Evolutionary conservation across 441 rosid genomes (phyloP).

Genomic region (Gossypium davidsonii): DNA sequence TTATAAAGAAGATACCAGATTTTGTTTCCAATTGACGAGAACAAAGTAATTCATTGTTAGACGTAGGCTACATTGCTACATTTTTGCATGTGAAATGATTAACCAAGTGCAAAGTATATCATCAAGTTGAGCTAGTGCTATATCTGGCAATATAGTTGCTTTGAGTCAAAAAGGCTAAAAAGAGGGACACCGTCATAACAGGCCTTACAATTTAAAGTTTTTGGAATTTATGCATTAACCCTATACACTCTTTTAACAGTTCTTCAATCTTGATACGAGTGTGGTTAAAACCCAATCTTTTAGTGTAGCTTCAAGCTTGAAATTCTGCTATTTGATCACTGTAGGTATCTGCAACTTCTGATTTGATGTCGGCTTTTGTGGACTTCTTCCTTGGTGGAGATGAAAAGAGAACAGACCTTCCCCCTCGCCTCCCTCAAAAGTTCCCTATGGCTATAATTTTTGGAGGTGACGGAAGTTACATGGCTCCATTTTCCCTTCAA

Average conservation of each 20-base stretch:
- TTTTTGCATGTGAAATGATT: background rate
- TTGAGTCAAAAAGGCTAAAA: background rate
- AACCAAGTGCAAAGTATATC: background rate
- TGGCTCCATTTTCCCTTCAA: conserved; percentile 95
- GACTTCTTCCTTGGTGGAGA: conserved; percentile 99
- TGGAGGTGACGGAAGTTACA: conserved; percentile 98
- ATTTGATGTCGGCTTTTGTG: conserved; percentile 92
- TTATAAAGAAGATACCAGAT: background rate
- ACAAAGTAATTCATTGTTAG: background rate
- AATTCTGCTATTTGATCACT: conserved; percentile 10
- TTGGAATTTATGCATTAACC: conserved; percentile 7
- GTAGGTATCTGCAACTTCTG: conserved; percentile 95
- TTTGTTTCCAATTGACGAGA: background rate
- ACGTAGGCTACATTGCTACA: background rate
- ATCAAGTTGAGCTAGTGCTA: background rate
- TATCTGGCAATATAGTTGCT: conserved; percentile 1
- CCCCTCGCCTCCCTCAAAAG: conserved; percentile 73
- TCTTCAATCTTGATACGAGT: background rate
- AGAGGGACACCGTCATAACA: background rate
- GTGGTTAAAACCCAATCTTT: background rate
- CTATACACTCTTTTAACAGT: background rate
- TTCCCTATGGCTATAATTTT: conserved; percentile 77
- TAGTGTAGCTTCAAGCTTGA: background rate
- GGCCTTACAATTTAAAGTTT: background rate
- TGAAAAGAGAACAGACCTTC: conserved; percentile 93